phyloP scores from a whole-genome alignment of 345 rosid genomes.

The Tarenaya hassleriana region DNA sequence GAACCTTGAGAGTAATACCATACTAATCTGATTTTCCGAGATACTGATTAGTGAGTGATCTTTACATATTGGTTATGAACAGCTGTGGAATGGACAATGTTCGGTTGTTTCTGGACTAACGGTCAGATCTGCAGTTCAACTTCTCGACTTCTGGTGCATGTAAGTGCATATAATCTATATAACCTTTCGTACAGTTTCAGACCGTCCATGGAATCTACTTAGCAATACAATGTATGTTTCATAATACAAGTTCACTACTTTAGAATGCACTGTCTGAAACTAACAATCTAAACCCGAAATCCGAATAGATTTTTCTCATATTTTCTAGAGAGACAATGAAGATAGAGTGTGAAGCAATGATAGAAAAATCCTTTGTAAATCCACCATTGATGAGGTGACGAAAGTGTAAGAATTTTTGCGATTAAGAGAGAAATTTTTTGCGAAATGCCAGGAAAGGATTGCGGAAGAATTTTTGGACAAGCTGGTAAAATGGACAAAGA shows the following conservation, averaged over 20 bases:
- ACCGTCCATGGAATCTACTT: constrained; percentile 4
- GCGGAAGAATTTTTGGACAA: constrained; percentile 60
- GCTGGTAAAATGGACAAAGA: constrained; percentile 73
- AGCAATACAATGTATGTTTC: constrained; percentile 9
- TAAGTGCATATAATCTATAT: constrained; percentile 33
- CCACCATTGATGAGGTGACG: no score
- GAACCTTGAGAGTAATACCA: constrained; percentile 12
- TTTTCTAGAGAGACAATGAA: not conserved
- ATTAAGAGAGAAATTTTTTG: not conserved
- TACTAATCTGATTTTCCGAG: not conserved
- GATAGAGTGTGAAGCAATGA: constrained; percentile 11
- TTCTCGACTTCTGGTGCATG: constrained; percentile 89
- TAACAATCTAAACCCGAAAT: constrained; percentile 3
- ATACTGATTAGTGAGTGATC: constrained; percentile 12
- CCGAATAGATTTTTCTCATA: not conserved
- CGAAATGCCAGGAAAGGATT: constrained; percentile 61
- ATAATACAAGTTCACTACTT: not conserved
- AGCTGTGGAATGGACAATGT: constrained; percentile 88
- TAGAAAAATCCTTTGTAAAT: no score
- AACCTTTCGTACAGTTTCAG: not conserved
- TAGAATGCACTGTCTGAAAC: constrained; percentile 10
- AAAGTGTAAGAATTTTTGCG: constrained; percentile 16
- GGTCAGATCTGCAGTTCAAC: constrained; percentile 99
- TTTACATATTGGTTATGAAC: constrained; percentile 17
- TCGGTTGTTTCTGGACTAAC: constrained; percentile 96